Evolutionary conservation across 305 asterid genomes (phyloP).

Genomic region (Andrographis paniculata): DNA sequence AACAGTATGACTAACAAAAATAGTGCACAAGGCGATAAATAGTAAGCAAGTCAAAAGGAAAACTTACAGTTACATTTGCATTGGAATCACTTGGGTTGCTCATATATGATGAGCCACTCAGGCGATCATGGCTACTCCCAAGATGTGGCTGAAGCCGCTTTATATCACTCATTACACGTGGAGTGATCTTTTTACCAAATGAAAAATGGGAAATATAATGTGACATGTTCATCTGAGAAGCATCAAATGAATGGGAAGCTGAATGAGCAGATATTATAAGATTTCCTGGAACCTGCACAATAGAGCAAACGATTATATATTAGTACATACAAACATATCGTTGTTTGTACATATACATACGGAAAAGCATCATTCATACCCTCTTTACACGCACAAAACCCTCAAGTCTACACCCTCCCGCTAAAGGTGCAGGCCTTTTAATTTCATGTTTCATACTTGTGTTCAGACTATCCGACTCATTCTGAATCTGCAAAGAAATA

Average conservation of each 20-base stretch:
- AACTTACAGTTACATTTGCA: conserved; percentile 87
- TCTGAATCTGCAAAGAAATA: conserved; percentile 47
- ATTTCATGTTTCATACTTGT: conserved; percentile 29
- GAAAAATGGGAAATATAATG: conserved; percentile 75
- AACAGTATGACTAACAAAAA: neutral
- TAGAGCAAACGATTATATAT: conserved; percentile 9
- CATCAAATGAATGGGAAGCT: conserved; percentile 87
- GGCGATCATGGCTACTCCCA: conserved; percentile 74
- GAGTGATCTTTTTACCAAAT: conserved; percentile 74
- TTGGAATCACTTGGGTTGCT: conserved; percentile 83
- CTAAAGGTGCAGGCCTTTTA: conserved; percentile 77
- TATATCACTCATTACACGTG: conserved; percentile 62
- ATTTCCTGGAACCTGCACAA: conserved; percentile 88
- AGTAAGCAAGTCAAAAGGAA: conserved; percentile 3
- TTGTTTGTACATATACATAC: too few relatives aligned
- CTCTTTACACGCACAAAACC: conserved; percentile 96
- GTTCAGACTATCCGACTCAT: conserved; percentile 37
- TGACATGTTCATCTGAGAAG: conserved; percentile 96
- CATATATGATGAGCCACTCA: conserved; percentile 66
- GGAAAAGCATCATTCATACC: conserved; percentile 33
- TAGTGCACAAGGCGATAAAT: too few relatives aligned
- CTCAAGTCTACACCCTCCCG: conserved; percentile 95
- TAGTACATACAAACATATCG: neutral
- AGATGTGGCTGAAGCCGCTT: conserved; percentile 68
- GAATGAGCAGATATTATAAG: conserved; percentile 90